phyloP scores from a whole-genome alignment of 331 rosid species.

The Acacia pycnantha region DNA sequence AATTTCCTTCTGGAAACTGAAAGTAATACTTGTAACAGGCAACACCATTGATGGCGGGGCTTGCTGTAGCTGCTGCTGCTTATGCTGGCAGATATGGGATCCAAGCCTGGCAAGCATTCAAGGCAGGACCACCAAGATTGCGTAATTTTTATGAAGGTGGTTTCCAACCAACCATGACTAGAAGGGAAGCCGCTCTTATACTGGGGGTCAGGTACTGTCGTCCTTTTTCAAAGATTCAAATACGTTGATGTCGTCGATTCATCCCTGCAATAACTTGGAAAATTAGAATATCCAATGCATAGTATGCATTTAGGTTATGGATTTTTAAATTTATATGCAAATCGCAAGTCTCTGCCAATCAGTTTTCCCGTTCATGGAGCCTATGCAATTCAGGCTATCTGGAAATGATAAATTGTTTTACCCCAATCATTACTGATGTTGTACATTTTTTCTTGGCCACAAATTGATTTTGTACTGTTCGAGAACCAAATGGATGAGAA shows the following conservation, averaged over 20 bases:
- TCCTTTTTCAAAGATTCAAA: slow-evolving; percentile 3
- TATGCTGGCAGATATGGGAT: slow-evolving; percentile 71
- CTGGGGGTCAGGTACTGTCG: slow-evolving; percentile 68
- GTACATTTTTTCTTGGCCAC: not conserved
- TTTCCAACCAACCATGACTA: slow-evolving; percentile 70
- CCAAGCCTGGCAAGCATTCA: slow-evolving; percentile 82
- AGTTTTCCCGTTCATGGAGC: not conserved
- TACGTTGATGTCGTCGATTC: not conserved
- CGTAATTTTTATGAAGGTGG: slow-evolving; percentile 87
- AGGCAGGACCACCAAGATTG: slow-evolving; percentile 50
- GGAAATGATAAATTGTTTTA: not conserved
- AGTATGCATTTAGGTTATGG: not conserved
- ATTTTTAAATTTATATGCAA: not conserved
- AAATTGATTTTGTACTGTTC: not conserved
- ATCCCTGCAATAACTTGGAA: not conserved
- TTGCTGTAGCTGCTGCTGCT: slow-evolving; percentile 88
- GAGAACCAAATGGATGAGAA: not conserved
- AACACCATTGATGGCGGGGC: slow-evolving; percentile 60
- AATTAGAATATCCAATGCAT: not conserved
- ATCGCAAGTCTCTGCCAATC: not conserved
- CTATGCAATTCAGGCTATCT: not conserved
- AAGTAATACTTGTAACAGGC: slow-evolving; percentile 45
- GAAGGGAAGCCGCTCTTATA: slow-evolving; percentile 83
- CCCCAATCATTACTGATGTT: not conserved
- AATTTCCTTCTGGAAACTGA: slow-evolving; percentile 20